Evolutionary conservation across 805 yeast genomes (phyloP), one percentile per base, ranked within the genome.

Genomic region (Yamadazyma takamatsuzukensis): DNA sequence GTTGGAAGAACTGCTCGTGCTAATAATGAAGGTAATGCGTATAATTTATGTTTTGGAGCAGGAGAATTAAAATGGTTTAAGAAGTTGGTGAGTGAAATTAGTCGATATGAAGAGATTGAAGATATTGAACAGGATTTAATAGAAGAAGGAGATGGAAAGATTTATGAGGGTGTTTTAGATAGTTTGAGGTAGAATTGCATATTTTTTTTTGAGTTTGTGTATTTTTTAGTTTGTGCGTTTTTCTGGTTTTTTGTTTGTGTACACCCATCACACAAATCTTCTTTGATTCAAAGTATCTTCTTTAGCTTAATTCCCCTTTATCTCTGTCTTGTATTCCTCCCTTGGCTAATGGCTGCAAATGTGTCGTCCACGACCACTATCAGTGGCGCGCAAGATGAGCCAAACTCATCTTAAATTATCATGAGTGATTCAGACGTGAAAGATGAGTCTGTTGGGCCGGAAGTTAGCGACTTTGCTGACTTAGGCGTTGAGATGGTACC

Each of bases 1-100:
- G 87, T 88, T 24, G 99, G 99, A 25, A 80, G 99, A 65, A 89
- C 97, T 0, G 97, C 97, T 2, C 78, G 99, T 61, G 99, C 98
- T 2, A 80, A 83, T 32, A 74, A 78, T 21, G 32, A 44, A 0
- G 99, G 99, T 53, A 61, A 64, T 22, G 95, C 96, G 0, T 74
- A 79, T 53, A 83, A 78, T 29, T 54, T 90, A 16, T 67, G 80
- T n/a, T 68, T 78, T 37, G 94, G 95, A 18, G 76, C 75, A 34
- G 89, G 88, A 33, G 97, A 93, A 47, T 68, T 64, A 31, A 78
- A 70, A 44, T 83, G 85, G 82, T 70, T 71, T 39, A 64, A 65
- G 31, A 70, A 58, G 34, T 47, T 72, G 18, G 68, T 68, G 47
- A 59, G 61, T 28, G 78, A 72, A 25, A 71, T 83, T 24, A 76